These are phyloP conservation scores for Sarocladiaceae sp. DNA, from an alignment of 2,329 filamentous ascomycete genomes.

Conservation along the genomic window DNA sequence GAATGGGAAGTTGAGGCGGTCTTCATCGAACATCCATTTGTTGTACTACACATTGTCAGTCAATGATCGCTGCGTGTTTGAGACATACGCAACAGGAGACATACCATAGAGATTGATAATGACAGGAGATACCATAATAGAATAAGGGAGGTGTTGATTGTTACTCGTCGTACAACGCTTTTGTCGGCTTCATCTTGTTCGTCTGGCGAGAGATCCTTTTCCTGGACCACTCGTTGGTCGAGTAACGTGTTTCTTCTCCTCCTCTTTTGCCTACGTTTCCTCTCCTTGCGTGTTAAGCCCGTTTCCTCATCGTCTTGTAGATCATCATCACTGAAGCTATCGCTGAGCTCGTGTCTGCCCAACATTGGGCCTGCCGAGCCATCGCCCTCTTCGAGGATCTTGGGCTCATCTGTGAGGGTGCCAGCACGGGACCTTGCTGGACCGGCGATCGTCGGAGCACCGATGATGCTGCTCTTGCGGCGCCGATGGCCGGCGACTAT, in stretches of 20 bases:
- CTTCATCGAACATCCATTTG: conserved; percentile 97
- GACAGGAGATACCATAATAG: conserved; percentile 87
- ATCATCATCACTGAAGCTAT: conserved; percentile 64
- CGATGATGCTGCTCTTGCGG: conserved; percentile 44
- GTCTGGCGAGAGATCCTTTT: conserved; percentile 55
- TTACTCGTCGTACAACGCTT: conserved; percentile 60
- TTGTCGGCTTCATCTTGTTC: conserved; percentile 73
- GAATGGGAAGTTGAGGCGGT: conserved; percentile 83
- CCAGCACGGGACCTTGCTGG: conserved; percentile 12
- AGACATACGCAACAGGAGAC: conserved; percentile 21
- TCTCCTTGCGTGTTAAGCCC: conserved; percentile 70
- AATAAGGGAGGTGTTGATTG: conserved; percentile 77
- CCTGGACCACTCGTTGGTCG: conserved; percentile 61
- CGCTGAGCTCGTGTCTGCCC: conserved; percentile 31
- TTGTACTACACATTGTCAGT: conserved; percentile 64
- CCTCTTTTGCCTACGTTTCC: conserved; percentile 59
- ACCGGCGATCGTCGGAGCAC: background rate
- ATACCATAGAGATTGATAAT: conserved; percentile 82
- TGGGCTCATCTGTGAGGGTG: conserved; percentile 32
- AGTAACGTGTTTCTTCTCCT: conserved; percentile 61
- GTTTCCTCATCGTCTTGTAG: conserved; percentile 84
- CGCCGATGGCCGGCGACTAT: conserved; percentile 45
- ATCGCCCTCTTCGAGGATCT: conserved; percentile 39
- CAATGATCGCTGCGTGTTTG: background rate
- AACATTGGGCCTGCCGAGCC: conserved; percentile 19